Evolutionary conservation across 495 filamentous ascomycete genomes (phyloP).

Genomic region (Penicillium robsamsonii): DNA sequence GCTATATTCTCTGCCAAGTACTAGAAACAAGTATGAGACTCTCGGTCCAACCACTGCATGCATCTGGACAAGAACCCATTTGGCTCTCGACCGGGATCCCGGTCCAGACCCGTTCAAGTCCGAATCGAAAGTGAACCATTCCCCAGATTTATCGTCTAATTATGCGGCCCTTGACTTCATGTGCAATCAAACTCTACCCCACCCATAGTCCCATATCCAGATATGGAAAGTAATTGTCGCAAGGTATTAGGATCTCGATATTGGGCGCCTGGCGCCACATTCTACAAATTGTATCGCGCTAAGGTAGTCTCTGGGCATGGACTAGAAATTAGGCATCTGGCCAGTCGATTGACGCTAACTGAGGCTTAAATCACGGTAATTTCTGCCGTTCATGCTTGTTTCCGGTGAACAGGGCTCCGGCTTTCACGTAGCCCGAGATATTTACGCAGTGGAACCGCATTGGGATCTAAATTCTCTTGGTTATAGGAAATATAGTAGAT

Average conservation of each 20-base stretch:
- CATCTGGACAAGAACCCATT: not conserved
- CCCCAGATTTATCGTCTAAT: not conserved
- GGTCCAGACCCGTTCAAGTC: not conserved
- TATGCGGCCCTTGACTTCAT: not conserved
- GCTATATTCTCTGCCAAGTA: not conserved
- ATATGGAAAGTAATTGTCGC: not conserved
- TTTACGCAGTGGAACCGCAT: not conserved
- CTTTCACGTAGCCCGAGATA: not conserved
- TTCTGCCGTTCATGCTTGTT: not conserved
- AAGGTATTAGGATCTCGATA: not conserved
- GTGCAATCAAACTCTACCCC: not conserved
- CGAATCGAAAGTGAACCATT: not conserved
- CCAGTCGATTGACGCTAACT: not conserved
- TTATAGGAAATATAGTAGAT: not conserved
- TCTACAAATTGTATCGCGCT: not conserved
- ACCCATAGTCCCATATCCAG: not conserved
- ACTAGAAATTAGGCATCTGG: no score
- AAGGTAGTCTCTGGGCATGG: not conserved
- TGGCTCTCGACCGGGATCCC: not conserved
- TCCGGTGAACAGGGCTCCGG: not conserved
- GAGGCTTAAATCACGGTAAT: constrained; percentile 2
- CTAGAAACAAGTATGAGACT: not conserved
- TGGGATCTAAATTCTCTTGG: not conserved
- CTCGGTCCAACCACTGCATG: not conserved
- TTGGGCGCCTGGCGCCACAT: constrained; percentile 3